These are phyloP conservation scores for Rosa hybrid DNA, from an alignment of 331 rosid species.

Conservation along the genomic window DNA sequence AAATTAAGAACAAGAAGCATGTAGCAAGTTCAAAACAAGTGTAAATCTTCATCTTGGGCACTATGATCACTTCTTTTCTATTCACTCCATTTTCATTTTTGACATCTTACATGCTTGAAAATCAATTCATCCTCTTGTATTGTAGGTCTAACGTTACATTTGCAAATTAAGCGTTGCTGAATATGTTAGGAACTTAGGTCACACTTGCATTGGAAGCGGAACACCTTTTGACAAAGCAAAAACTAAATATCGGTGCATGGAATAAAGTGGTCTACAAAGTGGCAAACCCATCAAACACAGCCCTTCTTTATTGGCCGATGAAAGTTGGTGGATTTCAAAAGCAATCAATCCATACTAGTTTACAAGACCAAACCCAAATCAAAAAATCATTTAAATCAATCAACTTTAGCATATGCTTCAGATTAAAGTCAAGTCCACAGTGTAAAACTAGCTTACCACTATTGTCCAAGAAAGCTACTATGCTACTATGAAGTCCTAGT, in stretches of 20 bases:
- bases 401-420: slow-evolving; percentile 21
- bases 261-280: slow-evolving; percentile 49
- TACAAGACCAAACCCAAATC: slow-evolving; percentile 27
- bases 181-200: slow-evolving; percentile 27
- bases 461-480: not conserved
- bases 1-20: slow-evolving; percentile 12
- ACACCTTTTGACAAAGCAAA: slow-evolving; percentile 45
- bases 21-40: not conserved
- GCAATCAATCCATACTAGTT: slow-evolving; percentile 34
- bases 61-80: not conserved
- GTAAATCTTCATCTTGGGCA: not conserved
- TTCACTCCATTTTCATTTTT: not conserved
- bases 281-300: slow-evolving; percentile 40
- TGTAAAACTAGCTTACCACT: slow-evolving; percentile 15
- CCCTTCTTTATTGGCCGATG: slow-evolving; percentile 15
- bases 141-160: not conserved
- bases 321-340: slow-evolving; percentile 39
- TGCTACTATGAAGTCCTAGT: not conserved
- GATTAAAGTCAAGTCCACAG: slow-evolving; percentile 30
- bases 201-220: slow-evolving; percentile 27
- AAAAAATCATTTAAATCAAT: slow-evolving; percentile 25
- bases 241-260: slow-evolving; percentile 45
- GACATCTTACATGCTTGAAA: not conserved
- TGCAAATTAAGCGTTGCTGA: slow-evolving; percentile 31
- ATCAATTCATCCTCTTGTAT: not conserved